These are phyloP conservation scores for Naumovozyma baii DNA, from an alignment of 805 yeast species.

Conservation along the genomic window DNA sequence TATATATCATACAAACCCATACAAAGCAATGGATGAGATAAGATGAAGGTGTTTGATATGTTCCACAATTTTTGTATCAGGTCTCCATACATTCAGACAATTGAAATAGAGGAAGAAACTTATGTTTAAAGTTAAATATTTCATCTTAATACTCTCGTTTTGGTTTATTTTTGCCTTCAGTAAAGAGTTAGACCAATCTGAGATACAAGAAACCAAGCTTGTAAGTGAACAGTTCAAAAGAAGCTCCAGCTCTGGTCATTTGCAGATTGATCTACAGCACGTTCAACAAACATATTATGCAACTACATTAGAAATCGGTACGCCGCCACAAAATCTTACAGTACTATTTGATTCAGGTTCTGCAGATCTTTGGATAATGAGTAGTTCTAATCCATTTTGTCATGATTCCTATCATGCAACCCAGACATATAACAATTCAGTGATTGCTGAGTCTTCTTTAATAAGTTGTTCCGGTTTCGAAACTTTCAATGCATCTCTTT, in stretches of 20 bases:
- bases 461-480: slow-evolving; percentile 16
- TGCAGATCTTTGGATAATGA: slow-evolving; percentile 40
- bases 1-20: too few species aligned
- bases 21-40: too few species aligned
- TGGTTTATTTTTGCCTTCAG: too few species aligned
- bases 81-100: too few species aligned
- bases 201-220: neutral
- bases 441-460: slow-evolving; percentile 5
- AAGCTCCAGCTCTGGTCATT: slow-evolving; percentile 1
- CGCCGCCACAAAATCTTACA: slow-evolving; percentile 34
- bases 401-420: slow-evolving; percentile 1
- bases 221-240: neutral
- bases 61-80: too few species aligned
- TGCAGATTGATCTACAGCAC: slow-evolving; percentile 8
- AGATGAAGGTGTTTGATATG: too few species aligned
- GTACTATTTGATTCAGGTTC: slow-evolving; percentile 43
- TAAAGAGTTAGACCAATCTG: neutral
- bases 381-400: slow-evolving; percentile 28
- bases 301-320: slow-evolving; percentile 30
- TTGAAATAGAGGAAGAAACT: too few species aligned
- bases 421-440: slow-evolving; percentile 9
- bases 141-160: too few species aligned
- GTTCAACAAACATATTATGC: slow-evolving; percentile 24
- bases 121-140: too few species aligned
- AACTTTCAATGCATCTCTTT: slow-evolving; percentile 11